Percentiles rank a stretch among this genome's conserved stretches.
phyloP scores from a whole-genome alignment of 1,284 basidiomycete species.

The Sutorius eximius region DNA sequence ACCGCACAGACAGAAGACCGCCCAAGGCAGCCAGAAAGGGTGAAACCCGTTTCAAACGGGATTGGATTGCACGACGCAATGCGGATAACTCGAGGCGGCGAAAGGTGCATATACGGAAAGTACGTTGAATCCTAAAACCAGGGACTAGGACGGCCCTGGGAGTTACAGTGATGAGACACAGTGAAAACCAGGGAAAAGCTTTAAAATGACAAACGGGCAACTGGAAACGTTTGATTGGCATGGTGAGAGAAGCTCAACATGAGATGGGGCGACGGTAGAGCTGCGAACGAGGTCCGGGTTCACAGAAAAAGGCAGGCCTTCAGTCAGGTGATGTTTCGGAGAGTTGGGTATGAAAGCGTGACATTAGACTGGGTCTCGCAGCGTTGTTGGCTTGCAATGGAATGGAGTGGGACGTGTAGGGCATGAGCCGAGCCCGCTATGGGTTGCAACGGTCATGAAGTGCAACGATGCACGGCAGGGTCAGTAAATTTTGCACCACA shows the following conservation, averaged over 20 bases:
- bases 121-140: constrained; percentile 3
- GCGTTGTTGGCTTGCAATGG: background rate
- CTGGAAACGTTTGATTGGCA: constrained; percentile 25
- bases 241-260: constrained; percentile 7
- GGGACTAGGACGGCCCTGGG: constrained; percentile 10
- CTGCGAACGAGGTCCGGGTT: background rate
- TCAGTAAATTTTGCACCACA: background rate
- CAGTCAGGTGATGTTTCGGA: background rate
- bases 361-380: background rate
- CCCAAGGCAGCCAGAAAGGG: constrained; percentile 5
- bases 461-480: constrained; percentile 9
- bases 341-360: background rate
- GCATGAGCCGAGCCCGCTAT: background rate
- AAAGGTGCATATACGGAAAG: constrained; percentile 2
- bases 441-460: constrained; percentile 7
- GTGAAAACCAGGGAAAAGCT: constrained; percentile 8
- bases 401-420: background rate
- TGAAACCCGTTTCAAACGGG: constrained; percentile 7
- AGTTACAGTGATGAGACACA: constrained; percentile 1
- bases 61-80: constrained; percentile 7
- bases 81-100: constrained; percentile 25
- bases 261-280: background rate
- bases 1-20: background rate
- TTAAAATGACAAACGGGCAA: constrained; percentile 21
- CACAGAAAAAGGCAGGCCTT: background rate